A percentile compares a stretch with the other conserved stretches of the same genome.
Conservation (phyloP, 768 basidiomycete species). For the Leccinum arenicola region DNA sequence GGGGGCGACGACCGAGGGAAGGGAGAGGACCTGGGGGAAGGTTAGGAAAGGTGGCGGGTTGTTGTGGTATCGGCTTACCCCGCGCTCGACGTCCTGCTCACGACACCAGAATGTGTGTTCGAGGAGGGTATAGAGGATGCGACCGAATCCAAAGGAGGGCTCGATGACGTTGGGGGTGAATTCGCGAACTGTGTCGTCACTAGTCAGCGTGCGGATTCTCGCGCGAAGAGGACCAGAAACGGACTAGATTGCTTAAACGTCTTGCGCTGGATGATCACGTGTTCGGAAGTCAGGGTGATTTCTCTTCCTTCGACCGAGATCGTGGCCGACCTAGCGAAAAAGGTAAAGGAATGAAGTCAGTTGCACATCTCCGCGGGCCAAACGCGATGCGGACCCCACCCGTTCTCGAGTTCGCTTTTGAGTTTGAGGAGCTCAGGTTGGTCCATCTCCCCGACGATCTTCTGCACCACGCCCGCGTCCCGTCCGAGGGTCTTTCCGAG, state of each 20-base stretch:
- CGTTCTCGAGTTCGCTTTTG: slow-evolving; percentile 69
- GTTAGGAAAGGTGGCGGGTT: background rate
- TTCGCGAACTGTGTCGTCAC: slow-evolving; percentile 70
- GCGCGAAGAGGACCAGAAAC: slow-evolving; percentile 24
- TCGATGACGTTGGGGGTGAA: slow-evolving; percentile 98
- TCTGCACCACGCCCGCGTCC: slow-evolving; percentile 68
- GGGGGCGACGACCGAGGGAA: slow-evolving; percentile 87
- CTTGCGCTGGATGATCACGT: slow-evolving; percentile 76
- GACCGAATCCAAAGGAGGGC: slow-evolving; percentile 96
- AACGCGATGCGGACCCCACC: slow-evolving; percentile 43
- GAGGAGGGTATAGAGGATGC: slow-evolving; percentile 89
- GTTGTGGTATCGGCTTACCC: slow-evolving; percentile 48
- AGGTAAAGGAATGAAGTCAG: background rate
- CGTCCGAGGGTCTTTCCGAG: slow-evolving; percentile 88
- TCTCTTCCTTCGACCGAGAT: slow-evolving; percentile 62
- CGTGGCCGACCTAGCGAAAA: slow-evolving; percentile 44
- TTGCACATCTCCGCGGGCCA: slow-evolving; percentile 11
- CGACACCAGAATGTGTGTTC: slow-evolving; percentile 97
- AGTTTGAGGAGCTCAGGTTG: slow-evolving; percentile 63
- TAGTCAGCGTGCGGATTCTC: slow-evolving; percentile 14
- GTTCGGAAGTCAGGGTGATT: slow-evolving; percentile 68
- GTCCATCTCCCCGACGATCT: slow-evolving; percentile 60
- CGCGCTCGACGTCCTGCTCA: slow-evolving; percentile 87
- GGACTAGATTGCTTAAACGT: slow-evolving; percentile 84
- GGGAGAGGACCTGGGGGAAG: slow-evolving; percentile 71